Base-by-base conservation (phyloP, 345 rosid species). In the Salix koriyanagi region DNA sequence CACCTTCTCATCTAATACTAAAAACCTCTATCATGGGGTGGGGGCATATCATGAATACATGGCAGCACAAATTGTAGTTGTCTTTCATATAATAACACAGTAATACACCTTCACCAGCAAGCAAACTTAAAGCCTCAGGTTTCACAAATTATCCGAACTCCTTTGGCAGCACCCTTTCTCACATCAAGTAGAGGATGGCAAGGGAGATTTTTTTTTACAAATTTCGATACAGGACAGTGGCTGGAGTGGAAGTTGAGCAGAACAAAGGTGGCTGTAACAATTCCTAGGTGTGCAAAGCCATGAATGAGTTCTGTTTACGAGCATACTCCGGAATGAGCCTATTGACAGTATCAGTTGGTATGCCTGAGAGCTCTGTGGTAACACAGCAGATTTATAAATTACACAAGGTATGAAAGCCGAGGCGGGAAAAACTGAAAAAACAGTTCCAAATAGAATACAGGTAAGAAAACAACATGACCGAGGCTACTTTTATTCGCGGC, bases 271-370 rank as follows among this genome's bases (percentile, higher is more conserved):
- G 19, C 52, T 34, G 67, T 34, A 62, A 23, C 21, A 26, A 46
- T 52, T 30, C 76, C 81, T 84, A 91, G 2, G 91, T 37, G 82
- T 90, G 82, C 88, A 93, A 82, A 39, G 97, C 97, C 97, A 93
- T 93, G 90, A 93, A 93, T 77, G 82, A 83, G 85, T 93, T 93
- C 88, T 91, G 96, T 84, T 91, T 93, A 26, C 96, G 97, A 60
- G 96, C 94, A 80, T 90, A 91, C 79, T 91, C 97, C 0, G 97
- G 97, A 71, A 93, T 86, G 42, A 93, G 96, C 76, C 89, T 83
- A 77, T 89, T 86, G 75, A 90, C 78, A 6, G 76, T 87, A 60
- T 93, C 97, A 5, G 87, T 80, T 11, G 94, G 89, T 54, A 93
- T 85, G 81, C 94, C 93, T 2, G 96, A 79, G 70, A 93, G 88